A percentile compares a stretch with the other conserved stretches of the same genome.
These are phyloP conservation scores for Trichoderma endophyticum DNA, from an alignment of 2,329 filamentous ascomycete genomes.

Conservation along the genomic window DNA sequence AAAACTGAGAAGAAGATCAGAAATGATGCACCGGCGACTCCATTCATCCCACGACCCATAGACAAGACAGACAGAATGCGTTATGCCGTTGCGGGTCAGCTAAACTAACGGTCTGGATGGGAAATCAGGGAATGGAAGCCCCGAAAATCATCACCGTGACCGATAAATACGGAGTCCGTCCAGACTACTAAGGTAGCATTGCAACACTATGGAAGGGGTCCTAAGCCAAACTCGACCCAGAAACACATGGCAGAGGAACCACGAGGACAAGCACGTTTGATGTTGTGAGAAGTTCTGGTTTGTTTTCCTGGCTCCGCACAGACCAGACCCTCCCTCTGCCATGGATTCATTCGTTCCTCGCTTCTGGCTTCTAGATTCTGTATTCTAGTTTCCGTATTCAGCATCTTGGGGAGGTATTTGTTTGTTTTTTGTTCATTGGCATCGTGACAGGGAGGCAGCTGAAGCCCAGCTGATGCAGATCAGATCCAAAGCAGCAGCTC, in stretches of 20 bases:
- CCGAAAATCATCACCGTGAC: neutral
- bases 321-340: neutral
- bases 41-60: neutral
- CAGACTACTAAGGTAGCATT: neutral
- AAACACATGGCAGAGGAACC: neutral
- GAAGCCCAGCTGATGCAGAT: neutral
- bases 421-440: neutral
- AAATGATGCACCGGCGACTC: neutral
- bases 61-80: neutral
- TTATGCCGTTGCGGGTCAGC: constrained; percentile 1
- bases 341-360: neutral
- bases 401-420: neutral
- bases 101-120: neutral
- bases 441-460: neutral
- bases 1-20: neutral
- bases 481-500: neutral
- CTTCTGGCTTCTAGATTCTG: neutral
- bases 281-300: neutral
- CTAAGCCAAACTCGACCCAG: neutral
- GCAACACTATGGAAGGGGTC: neutral
- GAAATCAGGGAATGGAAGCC: neutral
- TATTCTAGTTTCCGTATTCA: neutral
- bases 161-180: constrained; percentile 1
- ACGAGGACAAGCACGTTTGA: constrained; percentile 7
- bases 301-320: neutral